A percentile compares a stretch with the other conserved stretches of the same genome.
Conservation (phyloP, 2,329 filamentous ascomycete species). For the Metarhizium humberi region DNA sequence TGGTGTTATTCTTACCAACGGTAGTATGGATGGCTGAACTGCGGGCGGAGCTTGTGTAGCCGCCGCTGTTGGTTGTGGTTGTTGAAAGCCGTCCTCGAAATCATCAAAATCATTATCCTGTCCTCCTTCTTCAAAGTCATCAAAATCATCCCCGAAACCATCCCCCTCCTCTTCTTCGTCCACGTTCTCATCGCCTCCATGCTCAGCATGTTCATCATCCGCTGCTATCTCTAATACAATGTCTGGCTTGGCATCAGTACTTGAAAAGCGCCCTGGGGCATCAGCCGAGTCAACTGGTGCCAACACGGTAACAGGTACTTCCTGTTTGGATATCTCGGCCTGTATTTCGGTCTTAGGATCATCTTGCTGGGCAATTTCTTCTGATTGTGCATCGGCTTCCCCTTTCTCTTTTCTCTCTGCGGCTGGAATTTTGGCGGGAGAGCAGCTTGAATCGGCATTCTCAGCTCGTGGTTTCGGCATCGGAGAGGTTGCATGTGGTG, state of each 20-base stretch:
- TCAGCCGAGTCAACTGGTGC: slow-evolving; percentile 18
- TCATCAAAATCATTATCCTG: slow-evolving; percentile 53
- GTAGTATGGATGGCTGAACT: slow-evolving; percentile 28
- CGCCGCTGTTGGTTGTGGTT: slow-evolving; percentile 26
- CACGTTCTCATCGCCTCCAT: neutral
- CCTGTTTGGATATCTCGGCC: slow-evolving; percentile 13
- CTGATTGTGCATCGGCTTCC: slow-evolving; percentile 47
- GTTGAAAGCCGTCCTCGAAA: slow-evolving; percentile 64
- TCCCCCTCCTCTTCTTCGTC: slow-evolving; percentile 17
- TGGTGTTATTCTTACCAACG: slow-evolving; percentile 30
- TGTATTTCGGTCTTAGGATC: slow-evolving; percentile 15
- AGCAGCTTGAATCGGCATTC: slow-evolving; percentile 40
- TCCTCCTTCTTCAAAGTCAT: slow-evolving; percentile 53
- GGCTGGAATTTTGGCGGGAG: slow-evolving; percentile 53
- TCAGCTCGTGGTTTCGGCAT: slow-evolving; percentile 52
- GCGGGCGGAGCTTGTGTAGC: slow-evolving; percentile 22
- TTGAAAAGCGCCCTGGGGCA: slow-evolving; percentile 7
- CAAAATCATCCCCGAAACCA: slow-evolving; percentile 51
- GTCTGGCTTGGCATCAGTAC: slow-evolving; percentile 45
- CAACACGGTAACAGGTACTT: slow-evolving; percentile 34
- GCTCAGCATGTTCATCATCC: neutral
- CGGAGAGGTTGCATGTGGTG: slow-evolving; percentile 35
- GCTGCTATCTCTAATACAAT: slow-evolving; percentile 25
- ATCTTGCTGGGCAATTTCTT: slow-evolving; percentile 45
- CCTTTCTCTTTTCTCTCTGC: slow-evolving; percentile 48